A percentile compares a stretch with the other conserved stretches of the same genome.
Conservation (phyloP, 176 grass and related monocot genomes). For the Hordeum marinum region DNA sequence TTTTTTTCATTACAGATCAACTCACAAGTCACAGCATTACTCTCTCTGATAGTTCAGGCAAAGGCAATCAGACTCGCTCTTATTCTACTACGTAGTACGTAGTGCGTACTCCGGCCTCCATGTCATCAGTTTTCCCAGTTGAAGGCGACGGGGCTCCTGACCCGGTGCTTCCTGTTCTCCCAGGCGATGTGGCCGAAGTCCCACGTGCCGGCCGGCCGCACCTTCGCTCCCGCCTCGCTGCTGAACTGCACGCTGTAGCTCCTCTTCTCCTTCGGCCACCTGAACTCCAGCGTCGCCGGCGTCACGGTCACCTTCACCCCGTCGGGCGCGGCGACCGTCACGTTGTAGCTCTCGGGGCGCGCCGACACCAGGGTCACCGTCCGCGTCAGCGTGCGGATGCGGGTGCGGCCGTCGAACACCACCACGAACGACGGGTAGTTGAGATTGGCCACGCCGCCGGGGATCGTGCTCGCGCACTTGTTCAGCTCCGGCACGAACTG, state of each 20-base stretch:
- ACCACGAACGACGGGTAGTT: conserved; percentile 61
- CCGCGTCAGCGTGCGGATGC: background rate
- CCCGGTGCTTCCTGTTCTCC: conserved; percentile 35
- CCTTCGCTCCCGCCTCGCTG: background rate
- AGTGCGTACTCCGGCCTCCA: background rate
- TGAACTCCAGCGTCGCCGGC: conserved; percentile 46
- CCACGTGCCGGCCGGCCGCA: background rate
- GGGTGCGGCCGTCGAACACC: conserved; percentile 1
- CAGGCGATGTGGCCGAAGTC: conserved; percentile 19
- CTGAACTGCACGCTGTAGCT: conserved; percentile 52
- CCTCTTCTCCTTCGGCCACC: background rate
- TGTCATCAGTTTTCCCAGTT: background rate
- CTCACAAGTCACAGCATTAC: background rate
- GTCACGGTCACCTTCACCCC: conserved; percentile 29
- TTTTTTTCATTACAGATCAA: background rate
- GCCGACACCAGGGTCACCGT: conserved; percentile 33
- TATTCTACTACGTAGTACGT: background rate
- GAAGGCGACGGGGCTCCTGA: conserved; percentile 20
- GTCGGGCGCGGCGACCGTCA: background rate
- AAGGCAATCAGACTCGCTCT: background rate
- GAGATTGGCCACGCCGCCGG: conserved; percentile 17
- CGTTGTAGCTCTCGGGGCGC: conserved; percentile 27
- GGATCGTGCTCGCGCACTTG: background rate
- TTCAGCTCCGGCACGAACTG: background rate
- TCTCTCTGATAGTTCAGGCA: no score